Conservation (phyloP, 352 stramenopile species). For the Elongisporangium senticosum region DNA sequence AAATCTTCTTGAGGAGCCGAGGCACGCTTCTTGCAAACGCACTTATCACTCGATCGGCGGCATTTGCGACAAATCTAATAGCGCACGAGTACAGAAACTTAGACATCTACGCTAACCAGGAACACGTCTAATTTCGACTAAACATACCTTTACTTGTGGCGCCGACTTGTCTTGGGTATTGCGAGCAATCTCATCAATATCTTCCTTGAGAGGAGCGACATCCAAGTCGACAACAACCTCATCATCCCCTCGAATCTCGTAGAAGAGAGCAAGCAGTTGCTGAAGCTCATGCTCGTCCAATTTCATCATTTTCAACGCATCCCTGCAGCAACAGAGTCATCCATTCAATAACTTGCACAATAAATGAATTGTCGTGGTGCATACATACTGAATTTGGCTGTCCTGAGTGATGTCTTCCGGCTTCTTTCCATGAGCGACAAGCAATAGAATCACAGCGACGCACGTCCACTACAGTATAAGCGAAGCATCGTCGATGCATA, state of each 20-base stretch:
- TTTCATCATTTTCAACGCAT: slow-evolving; percentile 48
- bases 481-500: slow-evolving; percentile 1
- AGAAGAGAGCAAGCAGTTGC: slow-evolving; percentile 67
- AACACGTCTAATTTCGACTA: not conserved
- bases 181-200: slow-evolving; percentile 2
- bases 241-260: slow-evolving; percentile 46
- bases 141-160: not conserved
- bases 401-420: slow-evolving; percentile 21
- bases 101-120: not conserved
- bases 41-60: slow-evolving; percentile 51
- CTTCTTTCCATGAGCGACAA: slow-evolving; percentile 54
- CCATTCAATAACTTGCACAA: slow-evolving; percentile 4
- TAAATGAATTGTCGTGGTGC: not conserved
- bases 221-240: slow-evolving; percentile 60
- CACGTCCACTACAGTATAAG: slow-evolving; percentile 50
- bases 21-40: slow-evolving; percentile 33
- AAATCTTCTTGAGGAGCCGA: slow-evolving; percentile 28
- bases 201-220: slow-evolving; percentile 15
- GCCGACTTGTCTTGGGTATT: slow-evolving; percentile 3
- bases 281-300: slow-evolving; percentile 55
- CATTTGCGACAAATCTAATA: slow-evolving; percentile 62
- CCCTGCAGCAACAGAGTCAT: slow-evolving; percentile 9
- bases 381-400: slow-evolving; percentile 35
- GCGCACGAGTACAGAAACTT: not conserved
- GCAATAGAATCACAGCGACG: slow-evolving; percentile 53